A percentile compares a stretch with the other conserved stretches of the same genome.
phyloP scores from a whole-genome alignment of 805 yeast genomes.

The Lipomyces sp. region DNA sequence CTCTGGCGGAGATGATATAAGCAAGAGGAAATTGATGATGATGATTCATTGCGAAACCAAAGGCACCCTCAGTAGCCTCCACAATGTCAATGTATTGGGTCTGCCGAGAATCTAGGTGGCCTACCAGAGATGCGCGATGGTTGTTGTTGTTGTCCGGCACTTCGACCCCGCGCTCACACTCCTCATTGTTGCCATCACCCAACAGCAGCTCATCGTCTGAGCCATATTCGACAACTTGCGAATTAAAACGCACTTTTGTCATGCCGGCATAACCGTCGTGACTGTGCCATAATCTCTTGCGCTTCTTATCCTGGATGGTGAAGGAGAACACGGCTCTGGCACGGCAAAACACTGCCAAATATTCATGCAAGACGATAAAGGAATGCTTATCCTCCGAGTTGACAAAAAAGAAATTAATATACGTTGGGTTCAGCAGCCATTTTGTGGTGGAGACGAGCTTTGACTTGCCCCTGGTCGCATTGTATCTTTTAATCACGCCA shows the following conservation, averaged over 20 bases:
- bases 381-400: constrained; percentile 6
- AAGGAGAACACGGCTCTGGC: constrained; percentile 5
- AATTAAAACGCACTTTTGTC: neutral
- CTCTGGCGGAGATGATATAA: constrained; percentile 11
- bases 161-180: neutral
- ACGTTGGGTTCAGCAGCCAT: constrained; percentile 7
- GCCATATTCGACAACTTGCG: neutral
- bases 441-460: constrained; percentile 7
- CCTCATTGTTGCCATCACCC: neutral
- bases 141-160: neutral
- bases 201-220: neutral
- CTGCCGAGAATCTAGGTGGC: neutral
- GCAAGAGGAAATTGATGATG: neutral
- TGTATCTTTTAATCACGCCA: constrained; percentile 12
- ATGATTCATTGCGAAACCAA: neutral
- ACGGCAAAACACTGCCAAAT: constrained; percentile 12
- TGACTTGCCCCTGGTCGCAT: constrained; percentile 5
- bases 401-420: constrained; percentile 11
- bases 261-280: neutral
- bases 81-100: neutral
- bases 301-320: neutral
- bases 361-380: constrained; percentile 14
- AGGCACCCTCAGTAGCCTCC: neutral
- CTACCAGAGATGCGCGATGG: neutral
- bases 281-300: neutral